Conservation (phyloP, 345 rosid genomes). For the Eucalyptus lansdowneana region DNA sequence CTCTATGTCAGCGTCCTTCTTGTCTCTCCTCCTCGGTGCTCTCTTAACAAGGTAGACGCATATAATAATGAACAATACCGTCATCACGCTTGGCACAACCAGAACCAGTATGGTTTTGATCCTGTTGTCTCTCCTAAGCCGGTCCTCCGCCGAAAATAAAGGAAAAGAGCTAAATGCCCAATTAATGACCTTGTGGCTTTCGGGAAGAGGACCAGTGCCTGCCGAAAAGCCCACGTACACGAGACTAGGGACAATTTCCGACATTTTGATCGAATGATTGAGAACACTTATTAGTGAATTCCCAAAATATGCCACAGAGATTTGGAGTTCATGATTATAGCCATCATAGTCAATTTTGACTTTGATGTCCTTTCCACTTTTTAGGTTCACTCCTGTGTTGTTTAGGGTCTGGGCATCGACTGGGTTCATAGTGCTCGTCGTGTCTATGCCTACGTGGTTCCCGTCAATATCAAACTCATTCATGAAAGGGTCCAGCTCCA, state of each 20-base stretch:
- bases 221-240: slow-evolving; percentile 24
- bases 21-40: neutral
- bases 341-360: slow-evolving; percentile 9
- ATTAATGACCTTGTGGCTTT: slow-evolving; percentile 6
- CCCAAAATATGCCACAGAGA: slow-evolving; percentile 15
- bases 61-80: neutral
- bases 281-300: slow-evolving; percentile 5
- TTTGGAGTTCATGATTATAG: neutral
- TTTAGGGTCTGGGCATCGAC: slow-evolving; percentile 2
- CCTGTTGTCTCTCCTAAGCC: neutral
- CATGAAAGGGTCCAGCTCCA: slow-evolving; percentile 25
- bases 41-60: neutral
- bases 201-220: slow-evolving; percentile 7
- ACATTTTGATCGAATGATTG: slow-evolving; percentile 15
- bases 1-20: slow-evolving; percentile 7
- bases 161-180: slow-evolving; percentile 8
- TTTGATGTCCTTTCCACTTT: slow-evolving; percentile 14
- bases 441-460: slow-evolving; percentile 22
- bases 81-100: neutral
- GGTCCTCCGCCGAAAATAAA: neutral
- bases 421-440: slow-evolving; percentile 1
- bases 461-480: slow-evolving; percentile 23
- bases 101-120: neutral
- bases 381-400: slow-evolving; percentile 14
- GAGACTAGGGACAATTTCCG: neutral